Percentiles rank a stretch among this genome's conserved stretches.
Evolutionary conservation across 176 grass and related monocot species (phyloP).

Genomic region (Zizania latifolia): DNA sequence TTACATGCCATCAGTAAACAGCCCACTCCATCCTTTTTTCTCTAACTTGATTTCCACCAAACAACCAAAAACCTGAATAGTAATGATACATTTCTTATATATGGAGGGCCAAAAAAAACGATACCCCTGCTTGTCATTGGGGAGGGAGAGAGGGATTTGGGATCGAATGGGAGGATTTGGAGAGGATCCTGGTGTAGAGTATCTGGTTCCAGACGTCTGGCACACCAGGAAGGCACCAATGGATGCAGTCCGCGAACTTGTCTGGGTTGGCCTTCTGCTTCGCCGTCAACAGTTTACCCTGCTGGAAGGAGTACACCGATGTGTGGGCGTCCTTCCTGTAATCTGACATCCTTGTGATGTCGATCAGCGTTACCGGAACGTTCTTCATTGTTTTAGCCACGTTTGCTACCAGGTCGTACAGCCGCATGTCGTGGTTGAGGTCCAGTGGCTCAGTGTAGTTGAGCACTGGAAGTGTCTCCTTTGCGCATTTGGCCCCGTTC

Average conservation of each 20-base stretch:
- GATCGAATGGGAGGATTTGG: background rate
- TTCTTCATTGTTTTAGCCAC: slow-evolving; percentile 40
- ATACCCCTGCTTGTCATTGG: slow-evolving; percentile 11
- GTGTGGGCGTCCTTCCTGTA: slow-evolving; percentile 94
- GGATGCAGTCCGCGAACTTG: slow-evolving; percentile 79
- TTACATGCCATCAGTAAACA: slow-evolving; percentile 26
- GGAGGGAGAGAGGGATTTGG: background rate
- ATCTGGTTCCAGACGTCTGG: slow-evolving; percentile 88
- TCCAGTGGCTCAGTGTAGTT: slow-evolving; percentile 45
- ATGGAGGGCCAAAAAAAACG: background rate
- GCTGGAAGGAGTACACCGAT: slow-evolving; percentile 47
- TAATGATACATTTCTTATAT: background rate
- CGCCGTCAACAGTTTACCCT: slow-evolving; percentile 56
- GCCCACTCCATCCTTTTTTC: background rate
- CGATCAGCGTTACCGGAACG: slow-evolving; percentile 52
- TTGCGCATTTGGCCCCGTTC: slow-evolving; percentile 51
- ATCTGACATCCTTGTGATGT: slow-evolving; percentile 86
- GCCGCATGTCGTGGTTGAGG: slow-evolving; percentile 42
- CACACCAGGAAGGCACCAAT: slow-evolving; percentile 88
- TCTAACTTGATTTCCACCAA: slow-evolving; percentile 11
- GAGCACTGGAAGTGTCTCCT: slow-evolving; percentile 57
- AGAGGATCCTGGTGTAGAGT: slow-evolving; percentile 62
- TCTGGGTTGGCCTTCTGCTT: slow-evolving; percentile 57
- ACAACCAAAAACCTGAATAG: background rate
- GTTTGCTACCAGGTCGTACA: slow-evolving; percentile 42